Base-by-base conservation (phyloP, 345 rosid species). In the Nephelium lappaceum region DNA sequence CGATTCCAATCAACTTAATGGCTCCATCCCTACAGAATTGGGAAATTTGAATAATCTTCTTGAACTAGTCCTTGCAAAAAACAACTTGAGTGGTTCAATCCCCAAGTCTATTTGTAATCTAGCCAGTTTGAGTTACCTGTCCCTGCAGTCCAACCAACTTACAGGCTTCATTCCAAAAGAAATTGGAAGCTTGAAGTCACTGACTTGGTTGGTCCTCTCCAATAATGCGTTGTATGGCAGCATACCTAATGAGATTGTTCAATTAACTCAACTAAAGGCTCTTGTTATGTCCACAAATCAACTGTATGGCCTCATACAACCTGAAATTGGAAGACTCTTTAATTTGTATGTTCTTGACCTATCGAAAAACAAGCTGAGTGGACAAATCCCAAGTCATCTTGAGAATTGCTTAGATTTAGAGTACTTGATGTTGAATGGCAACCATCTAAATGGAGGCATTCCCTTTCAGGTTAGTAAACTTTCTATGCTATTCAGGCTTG, bases 131-230 rank as follows among this genome's bases (percentile, higher is more conserved):
- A 0, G 0, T 0, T 0, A 0, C 5, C 11, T 67, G 53, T 14
- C 36, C 25, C 70, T 81, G 1, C 60, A 75, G 70, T 69, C 66
- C 14, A 71, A 71, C 25, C 8, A 39, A 38, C n/a, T 78, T 4
- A n/a, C 5, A 23, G 45, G 18, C 25, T 39, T 31, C 62, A 53
- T 78, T 36, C 71, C 77, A n/a, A 16, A 9, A 25, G 67, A 23
- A 64, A 21, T 64, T 11, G 71, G 45, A 24, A 53, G 53, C 24
- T 63, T 70, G 67, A 41, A 6, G 23, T 38, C 19, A 5, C 16
- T 19, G 2, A 9, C 12, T n/a, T 2, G 1, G 21, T 24, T 51
- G n/a, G 14, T 9, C 24, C 45, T 65, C 38, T 36, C 25, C 53
- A 18, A 43, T 3, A 80, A 77, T 58, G 5, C 18, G 11, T 39